These are phyloP conservation scores for Huntiella savannae DNA, from an alignment of 2,329 filamentous ascomycete genomes.

Conservation along the genomic window DNA sequence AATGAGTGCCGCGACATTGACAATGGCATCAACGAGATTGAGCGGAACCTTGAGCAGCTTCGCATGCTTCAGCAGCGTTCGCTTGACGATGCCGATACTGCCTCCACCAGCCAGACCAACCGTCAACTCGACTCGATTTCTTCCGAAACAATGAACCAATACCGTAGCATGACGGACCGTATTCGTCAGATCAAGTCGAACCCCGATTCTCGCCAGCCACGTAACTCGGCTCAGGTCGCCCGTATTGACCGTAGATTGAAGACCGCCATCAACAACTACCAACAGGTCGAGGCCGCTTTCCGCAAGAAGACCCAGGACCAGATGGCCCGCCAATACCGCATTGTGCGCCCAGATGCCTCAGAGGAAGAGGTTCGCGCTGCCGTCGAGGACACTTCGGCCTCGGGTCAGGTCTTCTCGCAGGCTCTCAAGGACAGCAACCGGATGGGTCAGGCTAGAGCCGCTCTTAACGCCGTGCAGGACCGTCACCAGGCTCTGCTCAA, in stretches of 20 bases:
- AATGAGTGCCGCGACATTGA: conserved; percentile 73
- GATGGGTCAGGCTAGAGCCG: conserved; percentile 61
- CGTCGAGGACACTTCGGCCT: conserved; percentile 45
- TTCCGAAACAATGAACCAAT: conserved; percentile 64
- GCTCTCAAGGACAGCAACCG: conserved; percentile 67
- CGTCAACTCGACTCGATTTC: conserved; percentile 55
- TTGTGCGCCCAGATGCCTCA: conserved; percentile 64
- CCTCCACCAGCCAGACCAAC: conserved; percentile 43
- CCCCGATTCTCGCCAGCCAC: conserved; percentile 51
- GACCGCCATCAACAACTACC: conserved; percentile 62
- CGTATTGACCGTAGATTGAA: conserved; percentile 65
- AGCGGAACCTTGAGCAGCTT: conserved; percentile 52
- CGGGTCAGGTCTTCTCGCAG: conserved; percentile 72
- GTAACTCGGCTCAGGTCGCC: conserved; percentile 64
- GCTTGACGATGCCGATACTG: conserved; percentile 57
- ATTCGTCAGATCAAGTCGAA: conserved; percentile 70
- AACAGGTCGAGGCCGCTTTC: conserved; percentile 62
- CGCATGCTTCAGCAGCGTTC: conserved; percentile 50
- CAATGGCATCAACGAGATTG: conserved; percentile 54
- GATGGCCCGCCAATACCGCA: conserved; percentile 75
- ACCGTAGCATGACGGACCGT: conserved; percentile 59
- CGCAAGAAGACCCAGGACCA: conserved; percentile 64
- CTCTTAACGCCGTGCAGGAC: conserved; percentile 60
- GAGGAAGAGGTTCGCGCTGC: conserved; percentile 62
- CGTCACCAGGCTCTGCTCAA: conserved; percentile 77